These are phyloP conservation scores for Sugiyamaella novakii DNA, from an alignment of 1,139 yeast genomes.

Conservation along the genomic window DNA sequence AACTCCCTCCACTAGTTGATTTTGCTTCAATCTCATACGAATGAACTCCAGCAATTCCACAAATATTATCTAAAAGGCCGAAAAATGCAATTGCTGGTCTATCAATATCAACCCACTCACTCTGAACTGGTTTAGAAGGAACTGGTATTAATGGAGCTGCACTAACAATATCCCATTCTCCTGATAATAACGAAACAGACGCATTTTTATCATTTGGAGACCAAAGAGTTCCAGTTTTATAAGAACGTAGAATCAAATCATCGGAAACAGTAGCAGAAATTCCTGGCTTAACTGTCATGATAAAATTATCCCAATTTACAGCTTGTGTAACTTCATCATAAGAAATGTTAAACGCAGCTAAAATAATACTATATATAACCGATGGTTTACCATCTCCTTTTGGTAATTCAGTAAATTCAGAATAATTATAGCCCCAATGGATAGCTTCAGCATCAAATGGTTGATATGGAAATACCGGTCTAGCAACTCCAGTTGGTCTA, in stretches of 20 bases:
- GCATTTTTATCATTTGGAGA: constrained; percentile 20
- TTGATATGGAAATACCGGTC: constrained; percentile 32
- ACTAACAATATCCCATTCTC: constrained; percentile 32
- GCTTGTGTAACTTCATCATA: constrained; percentile 23
- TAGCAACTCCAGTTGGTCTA: constrained; percentile 30
- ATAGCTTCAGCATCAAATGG: constrained; percentile 22
- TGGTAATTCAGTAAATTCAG: constrained; percentile 11
- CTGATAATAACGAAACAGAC: constrained; percentile 25
- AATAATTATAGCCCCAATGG: constrained; percentile 27
- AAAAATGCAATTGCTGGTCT: constrained; percentile 28
- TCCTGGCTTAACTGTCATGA: constrained; percentile 1
- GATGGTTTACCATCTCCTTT: neutral
- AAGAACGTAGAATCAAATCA: constrained; percentile 26
- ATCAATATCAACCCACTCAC: constrained; percentile 2
- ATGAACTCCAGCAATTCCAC: constrained; percentile 28
- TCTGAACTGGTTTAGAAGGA: constrained; percentile 14
- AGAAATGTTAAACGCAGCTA: constrained; percentile 33
- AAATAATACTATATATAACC: constrained; percentile 10
- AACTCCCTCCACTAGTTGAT: neutral
- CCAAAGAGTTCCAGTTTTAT: constrained; percentile 25
- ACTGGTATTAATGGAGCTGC: constrained; percentile 30
- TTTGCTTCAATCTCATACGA: constrained; percentile 16
- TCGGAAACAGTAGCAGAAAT: constrained; percentile 6
- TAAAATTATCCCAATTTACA: constrained; percentile 19
- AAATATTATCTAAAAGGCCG: constrained; percentile 32